Conservation (phyloP, 495 filamentous ascomycete genomes). For the Cercophora scortea region DNA sequence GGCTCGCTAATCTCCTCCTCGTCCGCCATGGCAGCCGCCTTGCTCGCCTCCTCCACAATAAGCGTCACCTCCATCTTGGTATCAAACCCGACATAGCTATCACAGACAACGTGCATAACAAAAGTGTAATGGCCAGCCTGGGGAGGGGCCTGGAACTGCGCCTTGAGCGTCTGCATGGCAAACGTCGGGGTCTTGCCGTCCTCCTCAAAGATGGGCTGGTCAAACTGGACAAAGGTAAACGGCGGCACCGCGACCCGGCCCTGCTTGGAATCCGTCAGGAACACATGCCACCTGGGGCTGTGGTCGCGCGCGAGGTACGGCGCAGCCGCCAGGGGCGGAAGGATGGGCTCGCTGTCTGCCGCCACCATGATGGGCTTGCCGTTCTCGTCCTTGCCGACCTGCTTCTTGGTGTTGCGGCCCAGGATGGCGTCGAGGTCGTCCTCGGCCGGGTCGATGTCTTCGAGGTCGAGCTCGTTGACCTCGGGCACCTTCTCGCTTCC, state of each 20-base stretch:
- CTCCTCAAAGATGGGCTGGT: slow-evolving; percentile 70
- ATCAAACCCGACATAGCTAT: slow-evolving; percentile 91
- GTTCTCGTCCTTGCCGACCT: slow-evolving; percentile 47
- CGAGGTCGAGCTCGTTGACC: slow-evolving; percentile 68
- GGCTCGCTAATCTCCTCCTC: slow-evolving; percentile 96
- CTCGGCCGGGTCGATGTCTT: slow-evolving; percentile 88
- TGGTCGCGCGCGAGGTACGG: slow-evolving; percentile 86
- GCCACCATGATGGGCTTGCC: slow-evolving; percentile 39
- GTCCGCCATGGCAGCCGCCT: slow-evolving; percentile 68
- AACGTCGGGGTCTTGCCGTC: slow-evolving; percentile 70
- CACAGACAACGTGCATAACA: slow-evolving; percentile 82
- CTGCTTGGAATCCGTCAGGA: slow-evolving; percentile 87
- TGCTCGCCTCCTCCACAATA: slow-evolving; percentile 81
- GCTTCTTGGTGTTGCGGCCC: slow-evolving; percentile 62
- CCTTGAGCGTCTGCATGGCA: slow-evolving; percentile 89
- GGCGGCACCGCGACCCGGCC: slow-evolving; percentile 93
- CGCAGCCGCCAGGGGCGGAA: slow-evolving; percentile 77
- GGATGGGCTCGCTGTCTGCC: slow-evolving; percentile 51
- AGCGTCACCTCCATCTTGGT: slow-evolving; percentile 81
- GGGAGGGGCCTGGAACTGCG: slow-evolving; percentile 94
- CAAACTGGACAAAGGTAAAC: slow-evolving; percentile 82
- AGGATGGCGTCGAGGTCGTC: slow-evolving; percentile 83
- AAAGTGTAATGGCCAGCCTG: slow-evolving; percentile 89
- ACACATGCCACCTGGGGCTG: slow-evolving; percentile 84
- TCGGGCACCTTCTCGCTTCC: slow-evolving; percentile 65